Evolutionary conservation across 495 filamentous ascomycete species (phyloP).

Genomic region (Aspergillus indologenus): DNA sequence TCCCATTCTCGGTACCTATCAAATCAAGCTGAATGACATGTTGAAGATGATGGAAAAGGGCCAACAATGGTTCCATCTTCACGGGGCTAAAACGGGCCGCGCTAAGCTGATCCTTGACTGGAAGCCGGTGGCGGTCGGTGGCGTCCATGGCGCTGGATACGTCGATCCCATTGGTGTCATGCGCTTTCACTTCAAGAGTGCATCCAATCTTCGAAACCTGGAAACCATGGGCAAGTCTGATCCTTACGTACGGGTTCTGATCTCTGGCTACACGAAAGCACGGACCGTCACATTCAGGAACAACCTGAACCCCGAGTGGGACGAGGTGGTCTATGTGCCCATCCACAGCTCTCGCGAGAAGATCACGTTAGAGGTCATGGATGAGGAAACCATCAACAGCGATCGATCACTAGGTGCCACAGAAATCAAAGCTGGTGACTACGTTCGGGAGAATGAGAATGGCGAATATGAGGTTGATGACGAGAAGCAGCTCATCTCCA

Average conservation of each 20-base stretch:
- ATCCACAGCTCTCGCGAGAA: constrained; percentile 85
- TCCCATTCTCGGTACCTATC: constrained; percentile 82
- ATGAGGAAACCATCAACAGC: constrained; percentile 82
- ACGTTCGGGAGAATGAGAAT: constrained; percentile 69
- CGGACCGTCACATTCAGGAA: constrained; percentile 94
- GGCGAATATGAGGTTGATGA: constrained; percentile 83
- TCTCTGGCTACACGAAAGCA: constrained; percentile 85
- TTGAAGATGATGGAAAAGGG: constrained; percentile 87
- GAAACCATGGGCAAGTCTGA: constrained; percentile 97
- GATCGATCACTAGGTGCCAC: constrained; percentile 80
- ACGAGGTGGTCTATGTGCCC: constrained; percentile 92
- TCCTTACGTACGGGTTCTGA: constrained; percentile 82
- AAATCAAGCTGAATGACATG: constrained; percentile 93
- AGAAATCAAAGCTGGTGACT: constrained; percentile 74
- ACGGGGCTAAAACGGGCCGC: constrained; percentile 75
- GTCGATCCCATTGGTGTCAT: constrained; percentile 90
- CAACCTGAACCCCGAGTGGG: constrained; percentile 92
- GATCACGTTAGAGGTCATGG: constrained; percentile 90
- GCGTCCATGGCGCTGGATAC: constrained; percentile 78
- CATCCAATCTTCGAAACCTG: constrained; percentile 79
- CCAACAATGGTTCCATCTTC: constrained; percentile 91
- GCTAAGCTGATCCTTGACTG: constrained; percentile 87
- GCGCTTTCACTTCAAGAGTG: constrained; percentile 86
- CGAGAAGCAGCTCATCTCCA: constrained; percentile 59
- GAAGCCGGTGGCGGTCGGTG: constrained; percentile 88